Conservation (phyloP, 352 stramenopile genomes). For the Albugo candida region DNA sequence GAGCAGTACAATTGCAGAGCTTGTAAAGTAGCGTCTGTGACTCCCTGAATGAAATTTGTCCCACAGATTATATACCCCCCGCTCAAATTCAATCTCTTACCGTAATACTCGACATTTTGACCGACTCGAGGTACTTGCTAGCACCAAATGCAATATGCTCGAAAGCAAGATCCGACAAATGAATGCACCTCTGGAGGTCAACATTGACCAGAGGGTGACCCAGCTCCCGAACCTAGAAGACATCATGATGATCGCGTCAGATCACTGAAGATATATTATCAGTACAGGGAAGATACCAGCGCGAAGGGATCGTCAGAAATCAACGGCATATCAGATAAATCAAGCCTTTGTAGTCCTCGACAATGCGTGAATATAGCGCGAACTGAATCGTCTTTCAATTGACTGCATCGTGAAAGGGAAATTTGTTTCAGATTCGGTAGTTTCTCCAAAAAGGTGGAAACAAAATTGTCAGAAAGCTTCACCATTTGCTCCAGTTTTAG, state of each 20-base stretch:
- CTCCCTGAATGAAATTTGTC: slow-evolving; percentile 15
- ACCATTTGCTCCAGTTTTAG: slow-evolving; percentile 65
- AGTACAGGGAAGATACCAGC: slow-evolving; percentile 13
- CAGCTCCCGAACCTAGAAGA: slow-evolving; percentile 19
- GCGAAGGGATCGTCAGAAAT: slow-evolving; percentile 50
- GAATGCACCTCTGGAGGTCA: slow-evolving; percentile 37
- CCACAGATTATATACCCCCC: not conserved
- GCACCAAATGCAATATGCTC: slow-evolving; percentile 35
- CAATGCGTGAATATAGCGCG: slow-evolving; percentile 30
- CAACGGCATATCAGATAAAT: slow-evolving; percentile 49
- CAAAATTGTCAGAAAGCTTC: slow-evolving; percentile 35
- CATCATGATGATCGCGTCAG: not conserved
- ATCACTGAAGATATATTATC: not conserved
- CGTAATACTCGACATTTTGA: slow-evolving; percentile 60
- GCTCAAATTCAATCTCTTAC: slow-evolving; percentile 14
- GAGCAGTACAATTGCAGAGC: slow-evolving; percentile 28
- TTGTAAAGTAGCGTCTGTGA: slow-evolving; percentile 27
- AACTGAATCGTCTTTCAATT: slow-evolving; percentile 32
- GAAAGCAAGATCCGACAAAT: slow-evolving; percentile 31
- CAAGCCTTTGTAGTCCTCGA: slow-evolving; percentile 25
- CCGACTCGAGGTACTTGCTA: slow-evolving; percentile 26
- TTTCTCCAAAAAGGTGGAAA: slow-evolving; percentile 21
- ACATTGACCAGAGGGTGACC: slow-evolving; percentile 31
- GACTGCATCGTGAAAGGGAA: slow-evolving; percentile 45
- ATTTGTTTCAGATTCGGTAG: slow-evolving; percentile 38